Percentiles rank a stretch among this genome's conserved stretches.
These are phyloP conservation scores for Boletus bicolor DNA, from an alignment of 768 basidiomycete genomes.

Conservation along the genomic window DNA sequence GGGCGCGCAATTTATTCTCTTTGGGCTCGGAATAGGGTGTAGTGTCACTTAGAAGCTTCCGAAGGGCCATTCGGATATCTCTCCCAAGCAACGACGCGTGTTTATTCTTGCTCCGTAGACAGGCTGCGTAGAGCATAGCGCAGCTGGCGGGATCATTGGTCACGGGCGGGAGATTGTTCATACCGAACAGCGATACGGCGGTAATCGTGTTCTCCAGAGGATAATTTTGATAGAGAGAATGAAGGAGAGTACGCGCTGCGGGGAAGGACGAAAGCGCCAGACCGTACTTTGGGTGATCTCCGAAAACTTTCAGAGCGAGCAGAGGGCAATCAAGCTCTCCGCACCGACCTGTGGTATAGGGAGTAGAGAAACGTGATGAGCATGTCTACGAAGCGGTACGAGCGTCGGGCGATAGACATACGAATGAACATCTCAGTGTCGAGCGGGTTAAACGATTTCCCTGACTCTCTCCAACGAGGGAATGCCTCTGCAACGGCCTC, in stretches of 20 bases:
- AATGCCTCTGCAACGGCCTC: slow-evolving; percentile 44
- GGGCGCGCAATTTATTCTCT: slow-evolving; percentile 19
- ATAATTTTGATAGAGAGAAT: slow-evolving; percentile 47
- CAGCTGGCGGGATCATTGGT: slow-evolving; percentile 55
- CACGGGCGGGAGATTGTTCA: slow-evolving; percentile 53
- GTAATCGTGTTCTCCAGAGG: slow-evolving; percentile 49
- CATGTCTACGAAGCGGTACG: background rate
- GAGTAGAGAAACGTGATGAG: background rate
- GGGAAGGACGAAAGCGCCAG: slow-evolving; percentile 44
- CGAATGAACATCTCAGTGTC: slow-evolving; percentile 53
- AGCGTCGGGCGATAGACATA: slow-evolving; percentile 33
- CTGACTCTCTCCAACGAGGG: slow-evolving; percentile 47
- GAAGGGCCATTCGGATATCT: slow-evolving; percentile 42
- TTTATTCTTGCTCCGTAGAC: slow-evolving; percentile 43
- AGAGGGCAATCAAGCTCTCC: slow-evolving; percentile 51
- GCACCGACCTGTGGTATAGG: slow-evolving; percentile 50
- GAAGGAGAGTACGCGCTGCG: slow-evolving; percentile 55
- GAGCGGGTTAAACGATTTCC: slow-evolving; percentile 36
- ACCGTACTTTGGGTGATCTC: slow-evolving; percentile 60
- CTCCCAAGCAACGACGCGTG: slow-evolving; percentile 40
- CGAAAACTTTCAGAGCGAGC: slow-evolving; percentile 59
- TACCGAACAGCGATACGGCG: slow-evolving; percentile 50
- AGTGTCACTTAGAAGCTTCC: slow-evolving; percentile 28
- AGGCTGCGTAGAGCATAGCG: slow-evolving; percentile 55
- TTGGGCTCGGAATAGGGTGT: slow-evolving; percentile 19